These are phyloP conservation scores for Fusarium palustre DNA, from an alignment of 2,329 filamentous ascomycete genomes.

Conservation along the genomic window DNA sequence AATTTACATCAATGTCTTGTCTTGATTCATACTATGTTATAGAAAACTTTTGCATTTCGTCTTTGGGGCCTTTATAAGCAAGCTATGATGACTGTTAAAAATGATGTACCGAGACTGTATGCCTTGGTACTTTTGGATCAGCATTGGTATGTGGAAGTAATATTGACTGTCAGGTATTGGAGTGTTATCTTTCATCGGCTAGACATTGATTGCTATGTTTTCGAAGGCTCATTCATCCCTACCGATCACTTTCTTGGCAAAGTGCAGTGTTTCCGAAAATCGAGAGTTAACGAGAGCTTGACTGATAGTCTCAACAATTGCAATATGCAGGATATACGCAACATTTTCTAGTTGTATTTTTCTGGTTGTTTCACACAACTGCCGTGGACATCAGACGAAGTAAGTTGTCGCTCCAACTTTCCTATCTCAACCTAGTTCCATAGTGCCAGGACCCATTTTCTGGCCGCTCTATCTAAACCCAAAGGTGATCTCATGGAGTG, in stretches of 20 bases:
- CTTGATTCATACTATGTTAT: slow-evolving; percentile 41
- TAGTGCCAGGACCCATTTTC: slow-evolving; percentile 18
- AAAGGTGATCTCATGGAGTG: slow-evolving; percentile 1
- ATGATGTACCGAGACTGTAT: not conserved
- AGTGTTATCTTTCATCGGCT: not conserved
- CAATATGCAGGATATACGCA: not conserved
- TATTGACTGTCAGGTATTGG: not conserved
- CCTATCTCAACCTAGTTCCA: slow-evolving; percentile 39
- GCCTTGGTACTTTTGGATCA: not conserved
- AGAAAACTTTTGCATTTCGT: slow-evolving; percentile 31
- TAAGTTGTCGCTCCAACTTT: slow-evolving; percentile 37
- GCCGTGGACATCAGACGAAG: not conserved
- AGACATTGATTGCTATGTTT: not conserved
- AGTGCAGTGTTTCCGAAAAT: not conserved
- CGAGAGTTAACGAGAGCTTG: not conserved
- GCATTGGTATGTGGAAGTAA: not conserved
- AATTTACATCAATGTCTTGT: slow-evolving; percentile 56
- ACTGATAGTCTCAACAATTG: not conserved
- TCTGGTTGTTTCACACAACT: not conserved
- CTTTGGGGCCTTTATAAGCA: not conserved
- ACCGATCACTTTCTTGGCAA: not conserved
- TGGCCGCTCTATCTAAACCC: slow-evolving; percentile 6
- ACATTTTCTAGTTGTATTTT: not conserved
- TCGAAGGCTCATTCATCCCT: not conserved
- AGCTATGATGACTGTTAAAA: not conserved